Base-by-base conservation (phyloP, 2,329 filamentous ascomycete species). In the Hawksworthiomyces lignivorus region DNA sequence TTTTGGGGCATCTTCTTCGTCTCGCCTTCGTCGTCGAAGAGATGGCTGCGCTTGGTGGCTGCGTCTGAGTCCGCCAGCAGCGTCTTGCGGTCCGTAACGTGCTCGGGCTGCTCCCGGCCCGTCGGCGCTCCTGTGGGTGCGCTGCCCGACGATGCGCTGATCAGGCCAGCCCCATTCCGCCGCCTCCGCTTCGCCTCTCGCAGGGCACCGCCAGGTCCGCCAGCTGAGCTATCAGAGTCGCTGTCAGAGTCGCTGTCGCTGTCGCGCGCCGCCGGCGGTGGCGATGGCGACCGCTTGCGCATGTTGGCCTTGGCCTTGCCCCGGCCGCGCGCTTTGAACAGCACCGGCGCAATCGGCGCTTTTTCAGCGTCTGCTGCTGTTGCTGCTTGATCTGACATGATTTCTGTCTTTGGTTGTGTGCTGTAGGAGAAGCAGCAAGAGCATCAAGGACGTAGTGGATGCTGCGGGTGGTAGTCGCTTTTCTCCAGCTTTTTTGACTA, bases 31-130 rank as follows among this genome's bases (percentile, higher is more conserved):
- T 39, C 43, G 21, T 50, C 45, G 4, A 27, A 30, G 35, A 94
- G 85, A 58, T 84, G 38, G 84, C 79, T 3, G 82, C 67, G 35
- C 86, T 94, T 95, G 2, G 90, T 97, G 17, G 92, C 90, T 59
- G 96, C 89, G 60, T 90, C 90, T 54, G 75, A 76, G 49, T 71
- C 72, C 52, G 78, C 70, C 52, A 87, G 78, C 49, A 72, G 70
- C 19, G 77, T 62, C 44, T 67, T 72, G 50, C 81, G 71, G 60
- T 87, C 74, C 44, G 81, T 75, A 39, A 71, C 62, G 62, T 41
- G 34, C 18, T 35, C n/a, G 3, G 41, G 44, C 29, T 36, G 35
- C 7, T 47, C 43, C 19, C 70, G 59, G 21, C 75, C 68, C 7
- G 65, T 62, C 28, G 56, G 56, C 33, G 37, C 30, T 21, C 18